phyloP scores from a whole-genome alignment of 163 green algal species.

The Prototheca wickerhamii region DNA sequence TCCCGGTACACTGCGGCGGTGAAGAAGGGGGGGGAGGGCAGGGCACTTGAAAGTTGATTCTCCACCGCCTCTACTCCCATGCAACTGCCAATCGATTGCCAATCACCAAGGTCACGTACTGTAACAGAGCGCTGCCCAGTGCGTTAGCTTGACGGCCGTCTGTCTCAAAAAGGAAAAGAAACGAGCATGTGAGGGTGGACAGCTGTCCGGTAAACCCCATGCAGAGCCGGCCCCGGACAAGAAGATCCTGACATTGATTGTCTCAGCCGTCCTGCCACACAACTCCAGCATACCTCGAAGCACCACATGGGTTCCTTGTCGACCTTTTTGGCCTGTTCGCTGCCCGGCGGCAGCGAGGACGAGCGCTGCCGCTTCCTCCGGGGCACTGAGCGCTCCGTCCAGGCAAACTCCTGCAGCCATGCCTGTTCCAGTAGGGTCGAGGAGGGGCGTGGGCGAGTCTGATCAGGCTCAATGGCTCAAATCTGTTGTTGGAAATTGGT shows the following conservation, averaged over 20 bases:
- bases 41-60: no score
- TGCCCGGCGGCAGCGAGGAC: constrained; percentile 5
- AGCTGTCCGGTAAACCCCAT: no score
- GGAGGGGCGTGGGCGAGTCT: constrained; percentile 1
- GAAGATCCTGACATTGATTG: constrained; percentile 5
- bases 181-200: neutral
- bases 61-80: no score
- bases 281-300: constrained; percentile 40
- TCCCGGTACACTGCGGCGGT: constrained; percentile 12
- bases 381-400: constrained; percentile 13
- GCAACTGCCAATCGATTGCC: no score
- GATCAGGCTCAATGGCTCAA: constrained; percentile 1
- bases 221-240: no score
- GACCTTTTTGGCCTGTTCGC: neutral
- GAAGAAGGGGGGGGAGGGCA: neutral
- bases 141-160: constrained; percentile 35
- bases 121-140: constrained; percentile 21
- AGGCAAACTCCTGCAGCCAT: constrained; percentile 22
- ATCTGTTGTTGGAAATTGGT: neutral
- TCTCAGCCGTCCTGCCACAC: no score
- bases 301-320: constrained; percentile 44
- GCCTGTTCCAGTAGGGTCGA: constrained; percentile 10
- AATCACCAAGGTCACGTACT: no score
- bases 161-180: neutral
- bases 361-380: constrained; percentile 1